A percentile compares a stretch with the other conserved stretches of the same genome.
Conservation (phyloP, 495 filamentous ascomycete species). For the Neurospora sp. region DNA sequence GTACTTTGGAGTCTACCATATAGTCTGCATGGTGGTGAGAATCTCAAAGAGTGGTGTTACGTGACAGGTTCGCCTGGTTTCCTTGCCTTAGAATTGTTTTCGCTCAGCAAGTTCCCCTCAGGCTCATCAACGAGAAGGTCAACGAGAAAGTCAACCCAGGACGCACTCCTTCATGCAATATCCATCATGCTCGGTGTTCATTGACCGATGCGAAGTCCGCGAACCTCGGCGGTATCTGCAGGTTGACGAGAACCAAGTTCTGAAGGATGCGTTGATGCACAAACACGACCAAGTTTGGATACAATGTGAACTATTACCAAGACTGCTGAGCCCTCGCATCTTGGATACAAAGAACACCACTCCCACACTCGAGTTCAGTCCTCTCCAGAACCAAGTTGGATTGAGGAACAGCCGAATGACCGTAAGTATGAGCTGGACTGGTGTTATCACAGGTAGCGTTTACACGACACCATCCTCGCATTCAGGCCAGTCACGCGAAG, state of each 20-base stretch:
- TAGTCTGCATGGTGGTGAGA: not conserved
- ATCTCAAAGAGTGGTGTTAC: not conserved
- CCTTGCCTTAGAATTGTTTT: too few species aligned
- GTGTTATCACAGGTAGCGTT: not conserved
- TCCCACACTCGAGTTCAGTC: not conserved
- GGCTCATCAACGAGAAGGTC: not conserved
- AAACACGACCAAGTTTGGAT: not conserved
- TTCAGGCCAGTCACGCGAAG: not conserved
- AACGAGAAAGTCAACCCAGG: too few species aligned
- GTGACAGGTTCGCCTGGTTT: not conserved
- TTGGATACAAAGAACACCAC: too few species aligned
- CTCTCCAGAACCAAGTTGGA: not conserved
- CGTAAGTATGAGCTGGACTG: too few species aligned
- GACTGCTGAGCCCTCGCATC: not conserved
- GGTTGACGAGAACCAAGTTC: not conserved
- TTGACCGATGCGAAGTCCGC: not conserved
- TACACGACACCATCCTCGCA: not conserved
- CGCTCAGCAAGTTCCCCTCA: not conserved
- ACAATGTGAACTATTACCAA: not conserved
- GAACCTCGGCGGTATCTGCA: not conserved
- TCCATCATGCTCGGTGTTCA: not conserved
- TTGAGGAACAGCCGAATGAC: not conserved
- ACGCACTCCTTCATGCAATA: too few species aligned
- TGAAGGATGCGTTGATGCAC: not conserved
- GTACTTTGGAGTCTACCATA: not conserved